These are phyloP conservation scores for Fraxinus cuspidata DNA, from an alignment of 257 asterid species.

Conservation along the genomic window DNA sequence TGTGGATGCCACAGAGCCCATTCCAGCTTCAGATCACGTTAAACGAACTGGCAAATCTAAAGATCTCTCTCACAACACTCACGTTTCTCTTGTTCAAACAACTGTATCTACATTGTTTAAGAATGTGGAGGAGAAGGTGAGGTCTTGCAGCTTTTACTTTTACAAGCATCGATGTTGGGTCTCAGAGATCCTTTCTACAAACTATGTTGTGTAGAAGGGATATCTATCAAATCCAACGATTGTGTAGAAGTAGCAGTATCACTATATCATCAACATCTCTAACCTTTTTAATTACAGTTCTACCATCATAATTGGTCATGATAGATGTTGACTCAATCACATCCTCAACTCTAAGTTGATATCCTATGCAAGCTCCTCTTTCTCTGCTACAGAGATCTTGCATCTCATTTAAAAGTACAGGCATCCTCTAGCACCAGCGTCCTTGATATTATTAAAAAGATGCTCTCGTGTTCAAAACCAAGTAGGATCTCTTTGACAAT, in stretches of 20 bases:
- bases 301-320: neutral
- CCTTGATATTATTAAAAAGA: neutral
- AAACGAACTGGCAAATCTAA: slow-evolving; percentile 40
- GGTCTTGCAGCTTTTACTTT: slow-evolving; percentile 24
- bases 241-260: neutral
- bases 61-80: slow-evolving; percentile 40
- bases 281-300: neutral
- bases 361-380: neutral
- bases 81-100: slow-evolving; percentile 65
- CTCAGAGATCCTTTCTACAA: neutral
- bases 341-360: too few relatives aligned
- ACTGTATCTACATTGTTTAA: slow-evolving; percentile 75
- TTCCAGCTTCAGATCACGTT: slow-evolving; percentile 37
- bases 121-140: slow-evolving; percentile 78
- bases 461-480: neutral
- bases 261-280: neutral
- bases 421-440: neutral
- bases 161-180: neutral
- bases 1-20: slow-evolving; percentile 37
- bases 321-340: neutral
- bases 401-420: neutral
- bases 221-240: neutral
- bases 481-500: neutral
- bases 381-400: neutral
- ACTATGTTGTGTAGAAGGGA: neutral